Conservation (phyloP, 305 asterid species). For the Fraxinus xanthoxyloides region DNA sequence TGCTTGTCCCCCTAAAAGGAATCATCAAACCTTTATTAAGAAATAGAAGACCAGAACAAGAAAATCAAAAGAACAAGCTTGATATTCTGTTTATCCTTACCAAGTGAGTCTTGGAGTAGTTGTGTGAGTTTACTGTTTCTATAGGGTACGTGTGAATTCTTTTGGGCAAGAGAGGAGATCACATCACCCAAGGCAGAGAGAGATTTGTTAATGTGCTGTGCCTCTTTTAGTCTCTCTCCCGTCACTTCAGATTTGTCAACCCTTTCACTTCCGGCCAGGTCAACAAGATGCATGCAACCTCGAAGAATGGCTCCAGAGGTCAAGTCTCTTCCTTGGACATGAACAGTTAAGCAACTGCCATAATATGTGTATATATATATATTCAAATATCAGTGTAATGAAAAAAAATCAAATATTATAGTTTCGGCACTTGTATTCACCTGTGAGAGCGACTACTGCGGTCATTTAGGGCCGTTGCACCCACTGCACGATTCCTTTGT, state of each 20-base stretch:
- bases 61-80: neutral
- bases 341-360: constrained; percentile 92
- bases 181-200: constrained; percentile 98
- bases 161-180: constrained; percentile 90
- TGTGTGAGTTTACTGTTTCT: constrained; percentile 97
- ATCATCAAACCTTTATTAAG: constrained; percentile 7
- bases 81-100: constrained; percentile 42
- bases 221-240: constrained; percentile 93
- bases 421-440: constrained; percentile 27
- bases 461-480: constrained; percentile 73
- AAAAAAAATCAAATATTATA: neutral
- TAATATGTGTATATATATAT: neutral
- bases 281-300: constrained; percentile 99
- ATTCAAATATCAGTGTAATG: neutral
- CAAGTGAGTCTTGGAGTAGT: constrained; percentile 94
- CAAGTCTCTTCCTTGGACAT: constrained; percentile 89
- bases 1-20: constrained; percentile 83
- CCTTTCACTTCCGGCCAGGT: constrained; percentile 95
- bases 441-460: constrained; percentile 93
- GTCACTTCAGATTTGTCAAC: constrained; percentile 98
- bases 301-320: constrained; percentile 71
- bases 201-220: constrained; percentile 88
- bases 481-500: constrained; percentile 59
- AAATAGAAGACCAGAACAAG: neutral
- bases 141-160: constrained; percentile 84